A percentile compares a stretch with the other conserved stretches of the same genome.
Evolutionary conservation across 2,329 filamentous ascomycete species (phyloP).

Genomic region (Ampelomyces quisqualis): DNA sequence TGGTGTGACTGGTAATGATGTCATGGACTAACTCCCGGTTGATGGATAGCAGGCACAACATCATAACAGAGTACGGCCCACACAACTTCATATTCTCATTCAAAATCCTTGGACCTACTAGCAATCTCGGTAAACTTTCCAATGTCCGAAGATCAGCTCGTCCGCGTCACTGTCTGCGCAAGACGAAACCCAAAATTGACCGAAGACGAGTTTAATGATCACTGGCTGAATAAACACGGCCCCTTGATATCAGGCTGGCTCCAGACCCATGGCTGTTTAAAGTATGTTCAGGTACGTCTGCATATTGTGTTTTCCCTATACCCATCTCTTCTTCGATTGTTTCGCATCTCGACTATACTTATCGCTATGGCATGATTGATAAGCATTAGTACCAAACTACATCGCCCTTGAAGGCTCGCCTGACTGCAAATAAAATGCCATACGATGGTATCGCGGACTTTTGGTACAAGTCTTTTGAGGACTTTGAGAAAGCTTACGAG

Average conservation of each 20-base stretch:
- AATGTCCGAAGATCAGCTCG: slow-evolving; percentile 14
- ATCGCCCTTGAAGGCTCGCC: slow-evolving; percentile 16
- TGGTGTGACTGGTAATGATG: slow-evolving; percentile 6
- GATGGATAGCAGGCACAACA: no score
- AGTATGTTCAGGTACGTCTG: slow-evolving; percentile 24
- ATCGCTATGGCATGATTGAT: no score
- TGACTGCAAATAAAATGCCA: slow-evolving; percentile 14
- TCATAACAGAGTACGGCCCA: no score
- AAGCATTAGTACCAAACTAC: slow-evolving; percentile 23
- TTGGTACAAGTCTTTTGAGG: slow-evolving; percentile 25
- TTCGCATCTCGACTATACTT: no score
- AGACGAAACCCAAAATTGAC: slow-evolving; percentile 22
- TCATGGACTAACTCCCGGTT: background rate
- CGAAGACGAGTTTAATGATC: slow-evolving; percentile 25
- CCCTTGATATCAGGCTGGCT: slow-evolving; percentile 25
- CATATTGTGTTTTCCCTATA: background rate
- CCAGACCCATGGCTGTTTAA: slow-evolving; percentile 21
- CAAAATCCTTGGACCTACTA: background rate
- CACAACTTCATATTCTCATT: background rate
- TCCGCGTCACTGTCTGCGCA: slow-evolving; percentile 26
- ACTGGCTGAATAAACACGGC: slow-evolving; percentile 28
- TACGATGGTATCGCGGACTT: slow-evolving; percentile 32
- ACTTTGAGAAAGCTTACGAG: slow-evolving; percentile 26
- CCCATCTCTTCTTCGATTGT: no score
- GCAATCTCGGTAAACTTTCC: no score